Evolutionary conservation across 805 yeast genomes (phyloP).

Genomic region (Blastobotrys robertii): DNA sequence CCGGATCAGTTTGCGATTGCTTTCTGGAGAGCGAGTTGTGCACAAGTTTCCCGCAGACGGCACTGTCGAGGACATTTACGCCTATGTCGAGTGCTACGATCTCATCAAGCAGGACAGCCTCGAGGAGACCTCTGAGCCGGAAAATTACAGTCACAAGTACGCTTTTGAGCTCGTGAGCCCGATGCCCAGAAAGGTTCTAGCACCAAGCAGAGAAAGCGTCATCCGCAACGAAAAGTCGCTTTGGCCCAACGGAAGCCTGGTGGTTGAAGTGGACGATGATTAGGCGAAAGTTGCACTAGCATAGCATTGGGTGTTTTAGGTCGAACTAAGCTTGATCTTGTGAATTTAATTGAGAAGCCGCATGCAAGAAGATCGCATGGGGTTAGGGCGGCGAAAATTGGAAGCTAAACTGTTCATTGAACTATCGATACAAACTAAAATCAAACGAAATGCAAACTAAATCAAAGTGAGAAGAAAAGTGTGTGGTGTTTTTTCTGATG

Average conservation of each 20-base stretch:
- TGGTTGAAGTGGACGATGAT: constrained; percentile 27
- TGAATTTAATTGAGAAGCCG: too few species aligned
- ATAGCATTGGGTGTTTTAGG: too few species aligned
- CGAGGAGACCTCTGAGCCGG: constrained; percentile 14
- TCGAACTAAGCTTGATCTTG: too few species aligned
- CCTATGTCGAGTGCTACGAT: constrained; percentile 50
- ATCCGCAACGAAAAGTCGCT: constrained; percentile 38
- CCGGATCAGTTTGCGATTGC: constrained; percentile 60
- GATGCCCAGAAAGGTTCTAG: constrained; percentile 44
- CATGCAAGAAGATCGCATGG: too few species aligned
- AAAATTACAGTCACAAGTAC: constrained; percentile 37
- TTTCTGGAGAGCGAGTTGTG: constrained; percentile 49
- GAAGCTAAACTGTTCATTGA: too few species aligned
- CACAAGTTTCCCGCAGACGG: constrained; percentile 38
- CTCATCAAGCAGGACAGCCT: constrained; percentile 17
- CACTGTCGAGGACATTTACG: constrained; percentile 55
- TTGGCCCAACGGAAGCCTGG: constrained; percentile 56
- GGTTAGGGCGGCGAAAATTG: too few species aligned
- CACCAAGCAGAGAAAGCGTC: constrained; percentile 15
- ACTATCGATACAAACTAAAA: too few species aligned
- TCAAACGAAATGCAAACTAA: too few species aligned
- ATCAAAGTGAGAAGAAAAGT: too few species aligned
- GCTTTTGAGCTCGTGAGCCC: constrained; percentile 44
- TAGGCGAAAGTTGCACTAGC: neutral
- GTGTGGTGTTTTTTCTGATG: too few species aligned